phyloP scores from a whole-genome alignment of 345 rosid species.

The Sapria himalayana region DNA sequence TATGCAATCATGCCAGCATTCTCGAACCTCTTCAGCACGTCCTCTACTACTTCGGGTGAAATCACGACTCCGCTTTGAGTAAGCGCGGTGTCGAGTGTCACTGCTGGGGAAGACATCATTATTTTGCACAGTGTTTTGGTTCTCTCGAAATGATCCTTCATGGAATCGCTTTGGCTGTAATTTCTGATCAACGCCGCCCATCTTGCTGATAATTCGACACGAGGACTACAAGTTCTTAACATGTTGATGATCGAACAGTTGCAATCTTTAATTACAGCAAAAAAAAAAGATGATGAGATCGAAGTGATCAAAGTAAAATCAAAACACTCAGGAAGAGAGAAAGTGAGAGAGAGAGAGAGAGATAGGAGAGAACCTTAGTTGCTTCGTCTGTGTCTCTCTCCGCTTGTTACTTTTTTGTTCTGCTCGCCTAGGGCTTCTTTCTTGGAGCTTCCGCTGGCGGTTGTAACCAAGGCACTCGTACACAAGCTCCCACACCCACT shows the following conservation, averaged over 20 bases:
- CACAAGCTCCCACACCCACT: too few relatives aligned
- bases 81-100: slow-evolving; percentile 47
- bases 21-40: slow-evolving; percentile 37
- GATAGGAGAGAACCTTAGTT: too few relatives aligned
- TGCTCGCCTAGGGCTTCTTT: too few relatives aligned
- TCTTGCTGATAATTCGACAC: slow-evolving; percentile 8
- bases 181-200: slow-evolving; percentile 12
- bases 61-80: slow-evolving; percentile 41
- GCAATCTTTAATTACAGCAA: slow-evolving; percentile 11
- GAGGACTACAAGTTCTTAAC: neutral
- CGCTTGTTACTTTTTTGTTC: too few relatives aligned
- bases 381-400: too few relatives aligned
- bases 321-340: too few relatives aligned
- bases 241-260: neutral
- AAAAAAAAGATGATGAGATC: too few relatives aligned
- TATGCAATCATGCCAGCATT: slow-evolving; percentile 81
- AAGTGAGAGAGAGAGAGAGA: too few relatives aligned
- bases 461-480: too few relatives aligned
- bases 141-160: slow-evolving; percentile 18
- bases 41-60: slow-evolving; percentile 40
- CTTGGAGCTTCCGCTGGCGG: too few relatives aligned
- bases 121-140: slow-evolving; percentile 30
- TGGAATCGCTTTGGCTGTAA: slow-evolving; percentile 18
- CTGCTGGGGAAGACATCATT: slow-evolving; percentile 40
- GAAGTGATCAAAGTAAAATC: too few relatives aligned